Evolutionary conservation across 2,329 filamentous ascomycete species (phyloP).

Genomic region (Fusarium bulbicola): DNA sequence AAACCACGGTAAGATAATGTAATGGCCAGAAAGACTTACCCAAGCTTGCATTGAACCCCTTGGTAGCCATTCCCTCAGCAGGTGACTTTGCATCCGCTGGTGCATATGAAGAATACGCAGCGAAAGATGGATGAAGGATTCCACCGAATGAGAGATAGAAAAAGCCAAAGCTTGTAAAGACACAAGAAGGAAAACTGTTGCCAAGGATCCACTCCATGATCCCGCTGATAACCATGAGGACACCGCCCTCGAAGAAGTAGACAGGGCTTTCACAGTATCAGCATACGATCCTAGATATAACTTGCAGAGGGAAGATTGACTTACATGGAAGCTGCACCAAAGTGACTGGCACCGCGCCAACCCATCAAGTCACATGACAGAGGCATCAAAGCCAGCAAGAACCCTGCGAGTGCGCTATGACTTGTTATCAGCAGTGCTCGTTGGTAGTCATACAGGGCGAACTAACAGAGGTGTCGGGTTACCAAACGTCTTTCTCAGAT

Average conservation of each 20-base stretch:
- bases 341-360: not conserved
- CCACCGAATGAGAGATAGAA: not conserved
- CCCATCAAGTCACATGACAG: not conserved
- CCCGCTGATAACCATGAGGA: not conserved
- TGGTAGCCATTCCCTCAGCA: not conserved
- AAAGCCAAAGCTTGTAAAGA: not conserved
- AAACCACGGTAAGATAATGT: too few relatives aligned
- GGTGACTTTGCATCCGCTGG: not conserved
- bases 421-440: not conserved
- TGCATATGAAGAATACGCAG: not conserved
- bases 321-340: not conserved
- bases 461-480: not conserved
- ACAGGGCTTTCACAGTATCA: not conserved
- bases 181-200: not conserved
- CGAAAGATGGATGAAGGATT: not conserved
- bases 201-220: not conserved
- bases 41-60: not conserved
- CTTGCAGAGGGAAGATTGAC: accelerated
- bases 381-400: not conserved
- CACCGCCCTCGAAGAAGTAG: not conserved
- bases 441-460: too few relatives aligned
- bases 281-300: accelerated
- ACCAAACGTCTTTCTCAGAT: not conserved
- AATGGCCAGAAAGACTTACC: not conserved
- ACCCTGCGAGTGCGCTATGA: accelerated